These are phyloP conservation scores for Rhodotorula sp. DNA, from an alignment of 1,284 basidiomycete genomes.

Conservation along the genomic window DNA sequence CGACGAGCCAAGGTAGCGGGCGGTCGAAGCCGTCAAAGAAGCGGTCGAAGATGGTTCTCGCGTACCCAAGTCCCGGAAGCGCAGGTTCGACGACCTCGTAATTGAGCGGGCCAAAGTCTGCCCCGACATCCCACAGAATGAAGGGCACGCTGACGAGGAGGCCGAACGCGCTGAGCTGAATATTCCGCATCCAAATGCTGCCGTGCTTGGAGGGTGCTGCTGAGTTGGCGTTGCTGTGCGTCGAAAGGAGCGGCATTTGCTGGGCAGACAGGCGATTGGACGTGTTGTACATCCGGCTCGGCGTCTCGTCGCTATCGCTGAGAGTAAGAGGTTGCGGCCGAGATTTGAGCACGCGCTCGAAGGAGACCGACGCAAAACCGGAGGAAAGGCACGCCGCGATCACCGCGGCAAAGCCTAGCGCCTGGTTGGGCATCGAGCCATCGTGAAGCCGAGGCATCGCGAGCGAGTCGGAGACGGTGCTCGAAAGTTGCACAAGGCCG, in stretches of 20 bases:
- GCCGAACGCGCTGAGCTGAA: constrained; percentile 48
- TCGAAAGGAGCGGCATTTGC: constrained; percentile 3
- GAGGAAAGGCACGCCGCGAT: constrained; percentile 48
- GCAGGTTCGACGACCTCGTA: constrained; percentile 9
- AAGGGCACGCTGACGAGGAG: constrained; percentile 44
- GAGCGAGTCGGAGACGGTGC: neutral
- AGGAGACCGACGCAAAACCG: constrained; percentile 49
- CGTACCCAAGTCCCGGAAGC: neutral
- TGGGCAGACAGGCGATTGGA: neutral
- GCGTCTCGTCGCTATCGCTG: too few species aligned
- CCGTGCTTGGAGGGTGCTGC: neutral
- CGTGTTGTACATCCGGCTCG: too few species aligned
- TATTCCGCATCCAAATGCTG: constrained; percentile 49
- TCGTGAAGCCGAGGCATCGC: neutral
- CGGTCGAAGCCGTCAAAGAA: constrained; percentile 47
- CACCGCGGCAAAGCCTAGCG: constrained; percentile 48
- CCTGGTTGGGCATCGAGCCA: constrained; percentile 41
- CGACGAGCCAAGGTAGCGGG: constrained; percentile 47
- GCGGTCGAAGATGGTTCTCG: neutral
- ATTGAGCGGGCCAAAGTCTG: constrained; percentile 13
- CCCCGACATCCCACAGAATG: constrained; percentile 39
- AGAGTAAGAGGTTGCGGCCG: too few species aligned
- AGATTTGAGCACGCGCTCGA: constrained; percentile 49
- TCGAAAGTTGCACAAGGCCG: constrained; percentile 48
- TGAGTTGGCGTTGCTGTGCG: neutral